phyloP scores from a whole-genome alignment of 1,284 basidiomycete genomes.

The Irpex sp. region DNA sequence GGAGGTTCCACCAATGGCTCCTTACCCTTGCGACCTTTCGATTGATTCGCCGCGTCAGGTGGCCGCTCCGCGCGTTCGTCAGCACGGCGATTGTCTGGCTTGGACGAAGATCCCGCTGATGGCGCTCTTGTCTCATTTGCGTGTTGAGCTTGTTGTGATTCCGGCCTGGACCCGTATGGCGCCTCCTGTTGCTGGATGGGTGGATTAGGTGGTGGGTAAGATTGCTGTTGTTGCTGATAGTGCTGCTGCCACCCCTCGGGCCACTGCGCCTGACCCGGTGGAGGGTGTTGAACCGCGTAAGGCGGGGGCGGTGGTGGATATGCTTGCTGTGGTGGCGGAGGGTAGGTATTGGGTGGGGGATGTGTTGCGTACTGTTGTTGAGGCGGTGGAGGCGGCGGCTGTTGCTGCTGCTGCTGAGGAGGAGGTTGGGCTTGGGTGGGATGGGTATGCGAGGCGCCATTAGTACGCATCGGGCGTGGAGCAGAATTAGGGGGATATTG shows the following conservation, averaged over 20 bases:
- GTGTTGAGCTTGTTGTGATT: conserved; percentile 13
- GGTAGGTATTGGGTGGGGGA: conserved; percentile 12
- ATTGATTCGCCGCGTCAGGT: conserved; percentile 13
- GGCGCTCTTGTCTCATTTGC: conserved; percentile 10
- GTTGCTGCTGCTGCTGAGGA: conserved; percentile 26
- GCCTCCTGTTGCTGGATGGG: conserved; percentile 19
- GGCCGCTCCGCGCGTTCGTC: conserved; percentile 21
- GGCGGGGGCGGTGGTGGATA: conserved; percentile 19
- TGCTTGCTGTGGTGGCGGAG: background rate
- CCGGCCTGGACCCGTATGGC: conserved; percentile 18
- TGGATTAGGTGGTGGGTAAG: conserved; percentile 21
- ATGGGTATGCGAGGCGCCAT: conserved; percentile 36
- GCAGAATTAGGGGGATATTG: conserved; percentile 33
- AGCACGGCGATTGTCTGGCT: conserved; percentile 23
- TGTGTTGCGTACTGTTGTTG: conserved; percentile 22
- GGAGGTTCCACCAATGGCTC: conserved; percentile 17
- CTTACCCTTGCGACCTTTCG: conserved; percentile 21
- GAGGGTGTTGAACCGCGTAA: conserved; percentile 25
- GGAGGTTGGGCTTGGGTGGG: conserved; percentile 17
- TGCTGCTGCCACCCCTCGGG: conserved; percentile 27
- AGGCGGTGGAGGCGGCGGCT: conserved; percentile 19
- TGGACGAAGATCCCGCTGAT: conserved; percentile 18
- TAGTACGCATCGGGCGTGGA: conserved; percentile 25
- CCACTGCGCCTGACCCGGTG: conserved; percentile 27
- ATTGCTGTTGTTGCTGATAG: conserved; percentile 17